phyloP scores from a whole-genome alignment of 2,329 filamentous ascomycete genomes.

The Talaromyces sp. region DNA sequence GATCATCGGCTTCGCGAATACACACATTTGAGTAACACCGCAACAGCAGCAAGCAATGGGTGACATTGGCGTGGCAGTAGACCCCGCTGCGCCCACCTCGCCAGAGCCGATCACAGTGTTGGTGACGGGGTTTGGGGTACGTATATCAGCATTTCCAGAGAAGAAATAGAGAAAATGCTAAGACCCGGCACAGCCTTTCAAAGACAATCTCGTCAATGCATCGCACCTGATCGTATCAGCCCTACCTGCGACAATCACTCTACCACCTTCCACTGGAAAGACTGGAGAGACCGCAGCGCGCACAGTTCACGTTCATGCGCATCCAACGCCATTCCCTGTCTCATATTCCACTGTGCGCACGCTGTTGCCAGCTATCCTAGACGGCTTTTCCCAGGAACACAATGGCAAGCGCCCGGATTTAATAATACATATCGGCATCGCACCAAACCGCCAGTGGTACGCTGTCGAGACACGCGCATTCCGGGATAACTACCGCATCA shows the following conservation, averaged over 20 bases:
- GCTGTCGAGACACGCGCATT: constrained; percentile 65
- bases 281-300: constrained; percentile 10
- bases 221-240: constrained; percentile 70
- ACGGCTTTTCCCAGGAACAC: constrained; percentile 33
- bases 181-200: constrained; percentile 60
- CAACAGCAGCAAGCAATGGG: constrained; percentile 20
- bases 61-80: constrained; percentile 22
- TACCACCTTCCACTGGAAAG: constrained; percentile 14
- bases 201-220: constrained; percentile 67
- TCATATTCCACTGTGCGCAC: constrained; percentile 61
- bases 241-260: constrained; percentile 60
- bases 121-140: constrained; percentile 32
- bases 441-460: constrained; percentile 59
- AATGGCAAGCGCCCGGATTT: constrained; percentile 52
- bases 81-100: constrained; percentile 11
- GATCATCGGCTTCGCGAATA: neutral
- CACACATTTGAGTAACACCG: neutral
- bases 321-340: constrained; percentile 63
- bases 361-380: constrained; percentile 59
- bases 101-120: constrained; percentile 27
- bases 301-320: constrained; percentile 39
- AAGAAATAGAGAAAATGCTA: neutral
- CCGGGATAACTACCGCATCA: constrained; percentile 63
- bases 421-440: constrained; percentile 75
- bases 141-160: constrained; percentile 8